Percentiles rank a stretch among this genome's conserved stretches.
phyloP scores from a whole-genome alignment of 2,329 filamentous ascomycete genomes.

The Colletotrichum paranaense region DNA sequence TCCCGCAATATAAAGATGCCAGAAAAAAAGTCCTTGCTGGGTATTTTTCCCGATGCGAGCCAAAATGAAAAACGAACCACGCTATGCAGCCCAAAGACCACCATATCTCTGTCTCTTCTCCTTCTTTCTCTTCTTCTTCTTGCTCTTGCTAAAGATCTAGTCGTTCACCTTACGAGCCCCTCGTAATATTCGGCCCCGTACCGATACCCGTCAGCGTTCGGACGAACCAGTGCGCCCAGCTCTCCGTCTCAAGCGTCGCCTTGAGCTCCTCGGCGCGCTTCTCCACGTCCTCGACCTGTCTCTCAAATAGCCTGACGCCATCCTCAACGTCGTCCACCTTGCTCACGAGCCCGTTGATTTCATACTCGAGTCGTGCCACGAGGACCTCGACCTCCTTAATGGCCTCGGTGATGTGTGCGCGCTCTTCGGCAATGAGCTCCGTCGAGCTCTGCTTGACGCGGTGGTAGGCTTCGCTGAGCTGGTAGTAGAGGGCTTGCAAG shows the following conservation, averaged over 20 bases:
- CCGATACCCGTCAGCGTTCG: conserved; percentile 71
- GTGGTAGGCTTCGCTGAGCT: conserved; percentile 77
- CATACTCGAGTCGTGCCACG: conserved; percentile 90
- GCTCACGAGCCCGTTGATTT: conserved; percentile 81
- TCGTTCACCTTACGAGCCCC: conserved; percentile 14
- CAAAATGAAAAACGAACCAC: conserved; percentile 9
- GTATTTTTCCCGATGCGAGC: conserved; percentile 23
- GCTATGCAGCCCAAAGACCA: conserved; percentile 32
- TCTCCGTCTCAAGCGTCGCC: conserved; percentile 70
- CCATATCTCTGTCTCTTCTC: background rate
- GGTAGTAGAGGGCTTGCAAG: conserved; percentile 75
- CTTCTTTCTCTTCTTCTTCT: background rate
- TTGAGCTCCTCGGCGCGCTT: conserved; percentile 72
- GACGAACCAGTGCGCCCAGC: conserved; percentile 73
- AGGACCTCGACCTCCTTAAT: conserved; percentile 84
- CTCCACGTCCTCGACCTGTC: conserved; percentile 80
- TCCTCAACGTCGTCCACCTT: conserved; percentile 91
- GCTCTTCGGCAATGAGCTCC: conserved; percentile 77
- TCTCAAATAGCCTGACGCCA: conserved; percentile 82
- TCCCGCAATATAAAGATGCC: conserved; percentile 9
- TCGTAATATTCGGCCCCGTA: conserved; percentile 68
- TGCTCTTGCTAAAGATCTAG: background rate
- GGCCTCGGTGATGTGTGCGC: conserved; percentile 74
- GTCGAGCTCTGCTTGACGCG: conserved; percentile 74
- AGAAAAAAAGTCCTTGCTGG: conserved; percentile 1